Conservation (phyloP, 805 yeast genomes). For the Monosporozyma servazzii region DNA sequence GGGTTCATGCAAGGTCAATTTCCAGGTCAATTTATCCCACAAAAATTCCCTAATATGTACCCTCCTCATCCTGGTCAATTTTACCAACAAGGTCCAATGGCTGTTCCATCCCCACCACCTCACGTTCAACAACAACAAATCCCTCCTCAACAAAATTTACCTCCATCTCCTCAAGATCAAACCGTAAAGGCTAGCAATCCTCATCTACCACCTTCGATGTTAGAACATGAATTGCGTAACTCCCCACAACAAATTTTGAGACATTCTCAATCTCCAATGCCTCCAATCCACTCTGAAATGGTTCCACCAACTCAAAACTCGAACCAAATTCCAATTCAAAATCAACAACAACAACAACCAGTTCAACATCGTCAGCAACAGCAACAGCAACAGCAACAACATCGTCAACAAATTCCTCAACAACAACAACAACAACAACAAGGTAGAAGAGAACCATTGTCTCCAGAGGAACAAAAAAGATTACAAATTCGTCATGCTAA, state of each 20-base stretch:
- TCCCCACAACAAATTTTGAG: background rate
- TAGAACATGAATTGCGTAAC: background rate
- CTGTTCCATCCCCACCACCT: constrained; percentile 7
- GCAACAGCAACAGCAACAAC: constrained; percentile 20
- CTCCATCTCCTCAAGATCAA: background rate
- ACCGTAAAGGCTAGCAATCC: background rate
- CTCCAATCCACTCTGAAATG: background rate
- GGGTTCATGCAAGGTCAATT: constrained; percentile 6
- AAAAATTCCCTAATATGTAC: constrained; percentile 10
- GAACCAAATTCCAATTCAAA: background rate
- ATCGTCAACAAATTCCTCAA: constrained; percentile 9
- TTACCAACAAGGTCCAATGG: constrained; percentile 11
- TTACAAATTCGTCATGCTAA: constrained; percentile 62
- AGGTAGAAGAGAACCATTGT: constrained; percentile 35
- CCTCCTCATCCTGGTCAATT: constrained; percentile 1
- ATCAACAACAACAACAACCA: constrained; percentile 1
- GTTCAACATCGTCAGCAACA: constrained; percentile 18
- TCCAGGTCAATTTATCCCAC: constrained; percentile 8
- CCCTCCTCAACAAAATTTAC: constrained; percentile 1
- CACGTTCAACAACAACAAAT: constrained; percentile 10
- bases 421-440: constrained; percentile 19
- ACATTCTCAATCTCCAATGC: constrained; percentile 1
- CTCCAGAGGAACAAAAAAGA: constrained; percentile 67
- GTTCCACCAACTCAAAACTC: background rate
- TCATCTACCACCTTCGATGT: background rate